Percentiles rank a stretch among this genome's conserved stretches.
Evolutionary conservation across 2,329 filamentous ascomycete genomes (phyloP).

Genomic region (Penicillium oxalicum): DNA sequence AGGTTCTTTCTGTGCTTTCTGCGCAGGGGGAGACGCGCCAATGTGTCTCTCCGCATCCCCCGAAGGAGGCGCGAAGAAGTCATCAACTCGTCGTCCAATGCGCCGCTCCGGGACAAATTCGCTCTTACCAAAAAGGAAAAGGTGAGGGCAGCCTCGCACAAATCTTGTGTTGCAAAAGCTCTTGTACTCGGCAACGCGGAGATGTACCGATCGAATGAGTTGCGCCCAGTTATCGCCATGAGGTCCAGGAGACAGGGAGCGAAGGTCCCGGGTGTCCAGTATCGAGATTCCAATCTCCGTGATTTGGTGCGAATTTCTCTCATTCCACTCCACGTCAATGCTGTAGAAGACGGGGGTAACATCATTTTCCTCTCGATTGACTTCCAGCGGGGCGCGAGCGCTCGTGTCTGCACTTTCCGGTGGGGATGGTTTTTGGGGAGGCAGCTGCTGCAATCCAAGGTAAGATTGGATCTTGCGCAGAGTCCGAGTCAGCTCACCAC

Average conservation of each 20-base stretch:
- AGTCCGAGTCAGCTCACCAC: not conserved
- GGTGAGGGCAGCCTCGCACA: slow-evolving; percentile 66
- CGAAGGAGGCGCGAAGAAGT: slow-evolving; percentile 3
- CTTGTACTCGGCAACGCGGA: slow-evolving; percentile 65
- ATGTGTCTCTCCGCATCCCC: not conserved
- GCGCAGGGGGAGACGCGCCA: not conserved
- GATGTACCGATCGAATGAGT: slow-evolving; percentile 64
- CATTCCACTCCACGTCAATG: slow-evolving; percentile 78
- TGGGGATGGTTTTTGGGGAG: not conserved
- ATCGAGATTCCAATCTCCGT: slow-evolving; percentile 83
- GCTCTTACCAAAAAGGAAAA: slow-evolving; percentile 64
- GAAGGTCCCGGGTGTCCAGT: slow-evolving; percentile 63
- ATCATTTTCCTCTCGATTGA: not conserved
- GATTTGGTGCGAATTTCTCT: slow-evolving; percentile 58
- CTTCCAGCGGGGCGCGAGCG: not conserved
- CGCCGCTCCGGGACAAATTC: slow-evolving; percentile 49
- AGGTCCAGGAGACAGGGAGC: slow-evolving; percentile 53
- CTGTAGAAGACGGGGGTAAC: slow-evolving; percentile 42
- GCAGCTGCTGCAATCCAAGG: not conserved
- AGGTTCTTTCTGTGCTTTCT: not conserved
- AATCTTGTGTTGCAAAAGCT: slow-evolving; percentile 62
- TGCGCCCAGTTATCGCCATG: slow-evolving; percentile 61
- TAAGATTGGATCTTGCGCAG: not conserved
- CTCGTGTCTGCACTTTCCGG: not conserved
- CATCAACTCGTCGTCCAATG: slow-evolving; percentile 43